Base-by-base conservation (phyloP, 139 green algal genomes). In the Chlorella sp. region DNA sequence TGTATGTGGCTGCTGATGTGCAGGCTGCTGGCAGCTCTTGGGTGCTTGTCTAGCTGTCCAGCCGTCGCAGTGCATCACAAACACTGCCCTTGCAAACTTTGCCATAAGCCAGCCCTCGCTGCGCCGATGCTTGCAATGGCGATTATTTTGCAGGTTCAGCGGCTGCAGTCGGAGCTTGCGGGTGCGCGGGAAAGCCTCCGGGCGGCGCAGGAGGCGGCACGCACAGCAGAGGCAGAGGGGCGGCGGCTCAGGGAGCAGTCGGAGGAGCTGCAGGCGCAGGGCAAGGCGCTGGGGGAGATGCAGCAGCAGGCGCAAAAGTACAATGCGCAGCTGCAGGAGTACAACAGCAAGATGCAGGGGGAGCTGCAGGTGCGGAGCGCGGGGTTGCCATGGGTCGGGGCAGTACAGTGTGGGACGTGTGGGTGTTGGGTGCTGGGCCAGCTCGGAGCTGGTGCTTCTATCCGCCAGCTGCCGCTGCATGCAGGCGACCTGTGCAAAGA, bases 271-370 rank as follows among this genome's bases (percentile, higher is more conserved):
- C 48, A 57, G 40, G 61, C 18, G 48, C 78, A 86, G 79, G 64
- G n/a, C 15, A 19, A 37, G 36, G 57, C 69, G 76, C 53, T 77
- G 85, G 83, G 37, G n/a, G 81, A 83, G 42, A 64, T 86, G 71
- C 83, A 92, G 66, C 71, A 86, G 53, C 75, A 92, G 40, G 73
- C 88, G 22, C 90, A 93, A 77, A 88, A 90, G 76, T 93, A 93
- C 77, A 81, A 86, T 32, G 60, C 60, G 24, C 39, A 90, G 84
- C 88, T 93, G 37, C 91, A 93, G 77, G 40, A 92, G 84, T 93
- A 93, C 75, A 93, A 93, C 83, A 82, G 34, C 76, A 83, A 76
- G 37, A 89, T 93, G 69, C 91, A 93, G 48, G 64, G 40, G 32
- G 91, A 93, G 21, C 73, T 93, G 48, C 36, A 81, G 61, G 83